These are phyloP conservation scores for Cryptococcus floricola DNA, from an alignment of 1,284 basidiomycete genomes.

Conservation along the genomic window DNA sequence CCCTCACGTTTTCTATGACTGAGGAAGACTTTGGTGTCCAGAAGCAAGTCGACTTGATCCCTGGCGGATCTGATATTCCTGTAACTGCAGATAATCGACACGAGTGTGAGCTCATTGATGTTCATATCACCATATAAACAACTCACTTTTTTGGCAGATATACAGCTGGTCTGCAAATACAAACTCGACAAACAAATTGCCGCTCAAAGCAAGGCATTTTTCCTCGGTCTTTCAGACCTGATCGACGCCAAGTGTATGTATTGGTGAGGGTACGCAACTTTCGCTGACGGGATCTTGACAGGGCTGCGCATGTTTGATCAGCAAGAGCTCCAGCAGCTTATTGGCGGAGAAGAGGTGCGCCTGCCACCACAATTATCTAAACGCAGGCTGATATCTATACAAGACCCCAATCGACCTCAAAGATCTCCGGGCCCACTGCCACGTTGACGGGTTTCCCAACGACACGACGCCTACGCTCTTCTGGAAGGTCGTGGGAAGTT, in stretches of 20 bases:
- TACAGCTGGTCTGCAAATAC: slow-evolving; percentile 84
- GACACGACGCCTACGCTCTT: slow-evolving; percentile 68
- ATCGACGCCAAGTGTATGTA: slow-evolving; percentile 71
- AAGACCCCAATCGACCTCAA: slow-evolving; percentile 69
- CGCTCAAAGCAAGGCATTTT: slow-evolving; percentile 68
- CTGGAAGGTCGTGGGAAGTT: slow-evolving; percentile 58
- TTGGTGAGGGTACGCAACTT: too few species aligned
- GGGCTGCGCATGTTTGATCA: slow-evolving; percentile 91
- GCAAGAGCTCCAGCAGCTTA: slow-evolving; percentile 77
- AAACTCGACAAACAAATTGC: slow-evolving; percentile 85
- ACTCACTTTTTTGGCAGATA: slow-evolving; percentile 52
- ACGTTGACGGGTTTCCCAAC: slow-evolving; percentile 72
- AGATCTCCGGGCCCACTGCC: slow-evolving; percentile 69
- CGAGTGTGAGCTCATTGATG: slow-evolving; percentile 53
- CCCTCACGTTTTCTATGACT: slow-evolving; percentile 84
- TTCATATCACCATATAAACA: neutral
- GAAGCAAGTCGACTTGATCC: slow-evolving; percentile 73
- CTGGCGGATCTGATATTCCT: slow-evolving; percentile 74
- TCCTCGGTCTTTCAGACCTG: slow-evolving; percentile 72
- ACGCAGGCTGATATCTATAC: neutral
- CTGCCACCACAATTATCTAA: neutral
- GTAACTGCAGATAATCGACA: slow-evolving; percentile 88
- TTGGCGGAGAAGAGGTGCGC: slow-evolving; percentile 68
- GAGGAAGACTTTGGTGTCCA: slow-evolving; percentile 90
- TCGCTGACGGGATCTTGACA: slow-evolving; percentile 2